Conservation (phyloP, 768 basidiomycete genomes). For the Hydnomerulius pinastri region DNA sequence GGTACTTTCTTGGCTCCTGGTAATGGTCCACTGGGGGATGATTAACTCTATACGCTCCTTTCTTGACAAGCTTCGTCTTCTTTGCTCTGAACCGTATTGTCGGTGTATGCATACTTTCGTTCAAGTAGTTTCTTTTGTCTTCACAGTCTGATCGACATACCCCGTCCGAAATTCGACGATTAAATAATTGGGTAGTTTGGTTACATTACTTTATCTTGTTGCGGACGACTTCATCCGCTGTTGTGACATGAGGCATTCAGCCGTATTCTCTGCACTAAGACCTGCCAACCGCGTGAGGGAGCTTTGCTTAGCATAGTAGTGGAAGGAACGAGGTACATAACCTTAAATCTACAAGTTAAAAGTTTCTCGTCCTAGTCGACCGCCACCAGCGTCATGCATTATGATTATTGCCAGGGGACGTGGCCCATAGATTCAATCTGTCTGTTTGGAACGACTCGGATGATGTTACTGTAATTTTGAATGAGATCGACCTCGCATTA, state of each 20-base stretch:
- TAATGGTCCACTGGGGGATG: slow-evolving; percentile 2
- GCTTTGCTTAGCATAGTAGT: too few relatives aligned
- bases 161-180: neutral
- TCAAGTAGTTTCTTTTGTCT: neutral
- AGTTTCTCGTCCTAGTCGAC: too few relatives aligned
- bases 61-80: neutral
- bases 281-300: neutral
- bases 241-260: too few relatives aligned
- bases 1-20: neutral
- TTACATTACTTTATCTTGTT: neutral
- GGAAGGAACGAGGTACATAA: too few relatives aligned
- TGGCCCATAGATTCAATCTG: too few relatives aligned
- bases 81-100: neutral
- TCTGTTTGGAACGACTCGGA: too few relatives aligned
- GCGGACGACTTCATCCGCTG: neutral
- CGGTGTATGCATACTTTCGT: neutral
- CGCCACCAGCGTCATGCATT: too few relatives aligned
- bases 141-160: neutral
- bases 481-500: too few relatives aligned
- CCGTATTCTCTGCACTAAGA: too few relatives aligned
- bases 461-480: too few relatives aligned
- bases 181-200: neutral
- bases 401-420: too few relatives aligned
- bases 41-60: slow-evolving; percentile 9
- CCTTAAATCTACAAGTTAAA: too few relatives aligned